A percentile compares a stretch with the other conserved stretches of the same genome.
These are phyloP conservation scores for Ophioceras dolichostomum DNA, from an alignment of 2,329 filamentous ascomycete genomes.

Conservation along the genomic window DNA sequence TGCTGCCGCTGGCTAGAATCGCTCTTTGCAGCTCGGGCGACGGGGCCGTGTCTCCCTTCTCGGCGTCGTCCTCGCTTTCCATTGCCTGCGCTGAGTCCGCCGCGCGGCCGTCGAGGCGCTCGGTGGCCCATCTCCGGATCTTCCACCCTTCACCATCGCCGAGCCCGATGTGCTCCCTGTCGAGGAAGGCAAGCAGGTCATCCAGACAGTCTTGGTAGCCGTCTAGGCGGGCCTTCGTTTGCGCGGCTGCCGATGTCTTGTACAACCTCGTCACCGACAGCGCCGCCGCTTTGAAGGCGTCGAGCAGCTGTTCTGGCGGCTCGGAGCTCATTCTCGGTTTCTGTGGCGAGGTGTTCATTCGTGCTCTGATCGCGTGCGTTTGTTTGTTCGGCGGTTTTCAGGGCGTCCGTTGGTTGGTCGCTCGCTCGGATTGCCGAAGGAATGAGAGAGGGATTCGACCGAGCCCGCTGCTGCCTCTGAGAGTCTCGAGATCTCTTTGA, in stretches of 20 bases:
- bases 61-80: constrained; percentile 45
- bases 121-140: constrained; percentile 52
- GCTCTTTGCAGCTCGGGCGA: constrained; percentile 45
- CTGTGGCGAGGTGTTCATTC: background rate
- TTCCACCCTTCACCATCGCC: constrained; percentile 64
- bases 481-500: too few species aligned
- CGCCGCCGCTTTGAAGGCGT: constrained; percentile 85
- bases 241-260: constrained; percentile 73
- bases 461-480: too few species aligned
- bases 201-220: constrained; percentile 94
- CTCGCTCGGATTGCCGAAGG: too few species aligned
- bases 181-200: constrained; percentile 74
- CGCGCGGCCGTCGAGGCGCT: constrained; percentile 51
- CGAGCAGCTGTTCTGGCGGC: constrained; percentile 57
- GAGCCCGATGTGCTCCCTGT: constrained; percentile 67
- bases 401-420: too few species aligned
- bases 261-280: constrained; percentile 93
- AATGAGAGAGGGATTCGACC: too few species aligned
- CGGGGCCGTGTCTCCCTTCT: constrained; percentile 47
- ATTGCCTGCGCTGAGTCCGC: background rate
- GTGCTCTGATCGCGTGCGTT: too few species aligned
- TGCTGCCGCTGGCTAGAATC: constrained; percentile 10
- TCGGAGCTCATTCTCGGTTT: constrained; percentile 19
- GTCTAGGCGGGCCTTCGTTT: constrained; percentile 61
- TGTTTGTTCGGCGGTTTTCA: too few species aligned